Percentiles rank a stretch among this genome's conserved stretches.
phyloP scores from a whole-genome alignment of 2,329 filamentous ascomycete genomes.

The Penicillium brasilianum region DNA sequence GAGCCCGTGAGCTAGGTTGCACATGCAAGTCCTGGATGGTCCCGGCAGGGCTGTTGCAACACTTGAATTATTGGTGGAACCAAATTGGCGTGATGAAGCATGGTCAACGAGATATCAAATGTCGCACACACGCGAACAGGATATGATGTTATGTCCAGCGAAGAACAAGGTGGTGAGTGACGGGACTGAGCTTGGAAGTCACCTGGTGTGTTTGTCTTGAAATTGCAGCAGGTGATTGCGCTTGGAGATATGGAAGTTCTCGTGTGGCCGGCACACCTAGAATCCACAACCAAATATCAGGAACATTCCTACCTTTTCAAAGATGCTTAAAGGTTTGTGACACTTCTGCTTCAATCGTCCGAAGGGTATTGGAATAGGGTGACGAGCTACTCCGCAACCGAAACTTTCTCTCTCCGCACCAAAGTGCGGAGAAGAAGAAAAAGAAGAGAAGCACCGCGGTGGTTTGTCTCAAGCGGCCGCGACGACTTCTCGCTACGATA shows the following conservation, averaged over 20 bases:
- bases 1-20: not conserved
- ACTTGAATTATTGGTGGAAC: not conserved
- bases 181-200: not conserved
- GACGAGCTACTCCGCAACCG: not conserved
- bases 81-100: not conserved
- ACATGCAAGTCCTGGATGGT: not conserved
- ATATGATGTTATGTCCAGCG: not conserved
- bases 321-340: not conserved
- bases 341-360: not conserved
- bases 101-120: not conserved
- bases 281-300: not conserved
- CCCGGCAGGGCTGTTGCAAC: not conserved
- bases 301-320: not conserved
- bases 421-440: not conserved
- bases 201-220: constrained; percentile 2
- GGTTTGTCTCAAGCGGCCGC: not conserved
- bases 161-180: no score
- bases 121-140: not conserved
- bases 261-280: not conserved
- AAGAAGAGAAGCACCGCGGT: not conserved
- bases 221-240: not conserved
- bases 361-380: not conserved
- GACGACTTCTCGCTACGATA: not conserved
- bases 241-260: not conserved
- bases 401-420: not conserved